Base-by-base conservation (phyloP, 1,284 basidiomycete species). In the Phaffia rhodozyma region DNA sequence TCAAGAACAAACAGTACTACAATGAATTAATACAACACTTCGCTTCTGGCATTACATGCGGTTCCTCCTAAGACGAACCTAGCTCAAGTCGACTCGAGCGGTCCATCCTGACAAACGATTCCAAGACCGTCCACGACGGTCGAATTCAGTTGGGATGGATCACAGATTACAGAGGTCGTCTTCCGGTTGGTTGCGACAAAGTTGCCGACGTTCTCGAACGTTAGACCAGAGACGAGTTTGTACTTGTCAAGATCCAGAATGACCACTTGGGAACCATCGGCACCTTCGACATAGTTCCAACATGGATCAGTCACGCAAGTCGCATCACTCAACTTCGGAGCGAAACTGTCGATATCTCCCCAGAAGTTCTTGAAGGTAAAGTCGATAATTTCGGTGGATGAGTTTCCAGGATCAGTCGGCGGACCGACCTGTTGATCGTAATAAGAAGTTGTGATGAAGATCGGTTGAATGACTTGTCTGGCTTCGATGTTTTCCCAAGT, bases 161-260 rank as follows among this genome's bases (percentile, higher is more conserved):
- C 57, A 30, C 43, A 58, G 21, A 58, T 25, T 18, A 58, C 57
- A 21, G 43, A 29, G 30, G 32, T 49, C 3, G 23, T 23, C 57
- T 49, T 49, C 30, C 32, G 57, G 47, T 58, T 58, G 16, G 57
- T n/a, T 20, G 13, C n/a, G n/a, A 27, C n/a, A 25, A 21, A 70
- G 87, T 86, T 87, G 87, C 72, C 88, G 86, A 77, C 80, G 71
- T 60, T 66, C 66, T 66, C 87, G 68, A 82, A 80, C 70, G 79
- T 80, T 9, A 78, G 78, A 0, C 74, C 79, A 54, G 70, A 76
- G 25, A 82, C 81, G 69, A 83, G 0, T 70, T 88, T 11, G 79
- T 81, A 5, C 85, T 88, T 70, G 76, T 86, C 25, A 86, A 86
- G n/a, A 84, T 86, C 68, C 84, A 85, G 55, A 30, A 58, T 58